Percentiles rank a stretch among this genome's conserved stretches.
These are phyloP conservation scores for Claviceps humidiphila DNA, from an alignment of 2,329 filamentous ascomycete genomes.

Conservation along the genomic window DNA sequence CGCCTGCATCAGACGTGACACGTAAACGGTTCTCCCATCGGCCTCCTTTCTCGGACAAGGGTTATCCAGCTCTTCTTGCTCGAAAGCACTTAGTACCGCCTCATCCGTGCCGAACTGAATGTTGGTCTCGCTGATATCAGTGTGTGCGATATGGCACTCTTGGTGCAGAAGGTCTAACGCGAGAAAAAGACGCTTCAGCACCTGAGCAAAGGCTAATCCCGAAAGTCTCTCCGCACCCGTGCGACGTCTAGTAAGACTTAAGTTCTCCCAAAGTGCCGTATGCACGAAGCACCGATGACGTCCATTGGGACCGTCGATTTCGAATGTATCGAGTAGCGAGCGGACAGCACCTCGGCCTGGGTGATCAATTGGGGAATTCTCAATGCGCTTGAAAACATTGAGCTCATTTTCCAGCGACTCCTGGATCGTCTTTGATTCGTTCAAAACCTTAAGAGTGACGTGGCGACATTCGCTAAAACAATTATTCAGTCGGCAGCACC, in stretches of 20 bases:
- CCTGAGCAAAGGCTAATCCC: constrained; percentile 18
- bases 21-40: constrained; percentile 27
- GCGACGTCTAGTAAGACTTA: constrained; percentile 10
- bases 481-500: no score
- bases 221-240: constrained; percentile 26
- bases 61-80: constrained; percentile 23
- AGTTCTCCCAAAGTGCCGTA: constrained; percentile 13
- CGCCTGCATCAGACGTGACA: constrained; percentile 24
- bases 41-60: constrained; percentile 29
- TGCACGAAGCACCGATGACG: constrained; percentile 24
- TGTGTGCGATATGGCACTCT: constrained; percentile 31
- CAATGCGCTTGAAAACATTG: no score
- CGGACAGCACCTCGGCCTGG: constrained; percentile 19
- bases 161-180: constrained; percentile 33
- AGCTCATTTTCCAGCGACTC: no score
- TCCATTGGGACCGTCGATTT: constrained; percentile 21
- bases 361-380: constrained; percentile 7
- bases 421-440: no score
- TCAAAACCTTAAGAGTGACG: no score
- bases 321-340: constrained; percentile 23
- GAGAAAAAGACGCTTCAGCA: constrained; percentile 26
- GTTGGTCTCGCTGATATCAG: constrained; percentile 34
- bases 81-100: constrained; percentile 24
- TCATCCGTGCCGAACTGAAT: constrained; percentile 30
- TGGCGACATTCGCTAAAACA: no score